phyloP scores from a whole-genome alignment of 306 rosid genomes.

The Alnus glutinosa region DNA sequence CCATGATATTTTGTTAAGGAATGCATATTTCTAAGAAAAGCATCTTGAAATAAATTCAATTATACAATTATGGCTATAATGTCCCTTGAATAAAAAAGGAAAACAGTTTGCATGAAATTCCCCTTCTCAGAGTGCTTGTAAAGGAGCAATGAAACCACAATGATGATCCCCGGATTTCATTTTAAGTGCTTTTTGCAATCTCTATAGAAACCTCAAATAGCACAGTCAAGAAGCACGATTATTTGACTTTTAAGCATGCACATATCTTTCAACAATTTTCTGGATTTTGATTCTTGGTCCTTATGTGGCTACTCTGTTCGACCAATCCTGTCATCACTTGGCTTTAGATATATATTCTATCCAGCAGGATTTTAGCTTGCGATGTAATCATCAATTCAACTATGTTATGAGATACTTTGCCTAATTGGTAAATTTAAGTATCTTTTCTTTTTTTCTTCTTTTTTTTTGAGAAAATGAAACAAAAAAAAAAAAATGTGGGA shows the following conservation, averaged over 20 bases:
- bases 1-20: neutral
- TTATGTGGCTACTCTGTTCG: neutral
- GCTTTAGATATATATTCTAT: no score
- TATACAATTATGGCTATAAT: neutral
- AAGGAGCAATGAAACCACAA: neutral
- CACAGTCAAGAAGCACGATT: neutral
- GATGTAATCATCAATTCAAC: no score
- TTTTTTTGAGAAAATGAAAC: no score
- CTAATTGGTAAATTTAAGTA: no score
- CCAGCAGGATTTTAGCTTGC: no score
- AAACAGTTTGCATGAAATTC: neutral
- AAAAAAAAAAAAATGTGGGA: no score
- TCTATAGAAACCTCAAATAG: neutral
- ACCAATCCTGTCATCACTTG: neutral
- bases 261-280: neutral
- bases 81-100: neutral
- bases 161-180: neutral
- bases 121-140: neutral
- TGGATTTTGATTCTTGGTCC: neutral
- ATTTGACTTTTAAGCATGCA: neutral
- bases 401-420: no score
- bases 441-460: no score
- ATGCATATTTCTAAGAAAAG: neutral
- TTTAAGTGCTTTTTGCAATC: neutral
- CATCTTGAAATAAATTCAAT: neutral